These are phyloP conservation scores for Teunomyces kruisii DNA, from an alignment of 805 yeast genomes.

Conservation along the genomic window DNA sequence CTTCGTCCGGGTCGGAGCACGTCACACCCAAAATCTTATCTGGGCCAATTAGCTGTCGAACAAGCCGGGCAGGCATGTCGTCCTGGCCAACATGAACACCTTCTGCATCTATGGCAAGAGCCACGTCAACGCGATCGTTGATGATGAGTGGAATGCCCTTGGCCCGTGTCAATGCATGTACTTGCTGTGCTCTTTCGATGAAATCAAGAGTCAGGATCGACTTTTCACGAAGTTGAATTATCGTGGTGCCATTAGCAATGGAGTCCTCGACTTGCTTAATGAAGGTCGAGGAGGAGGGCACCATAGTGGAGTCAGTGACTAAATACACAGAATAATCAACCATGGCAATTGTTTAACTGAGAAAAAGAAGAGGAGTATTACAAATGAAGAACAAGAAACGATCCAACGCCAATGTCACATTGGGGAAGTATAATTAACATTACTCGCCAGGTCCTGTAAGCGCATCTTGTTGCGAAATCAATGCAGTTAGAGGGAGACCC, in stretches of 20 bases:
- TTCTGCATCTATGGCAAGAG: constrained; percentile 84
- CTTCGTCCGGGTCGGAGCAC: constrained; percentile 60
- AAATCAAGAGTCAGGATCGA: constrained; percentile 65
- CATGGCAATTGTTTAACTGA: not conserved
- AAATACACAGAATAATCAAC: constrained; percentile 66
- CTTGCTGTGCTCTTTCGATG: constrained; percentile 55
- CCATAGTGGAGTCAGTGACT: constrained; percentile 77
- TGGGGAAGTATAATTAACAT: not conserved
- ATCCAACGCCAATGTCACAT: not conserved
- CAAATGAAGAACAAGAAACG: too few relatives aligned
- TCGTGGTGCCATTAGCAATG: constrained; percentile 69
- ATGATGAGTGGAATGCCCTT: constrained; percentile 74
- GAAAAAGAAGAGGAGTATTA: not conserved
- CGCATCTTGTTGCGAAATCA: not conserved
- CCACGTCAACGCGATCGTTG: constrained; percentile 86
- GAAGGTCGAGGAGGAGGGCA: constrained; percentile 54
- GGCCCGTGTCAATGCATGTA: constrained; percentile 60
- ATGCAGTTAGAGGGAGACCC: not conserved
- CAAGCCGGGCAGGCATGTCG: constrained; percentile 67
- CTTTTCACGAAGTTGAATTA: constrained; percentile 85
- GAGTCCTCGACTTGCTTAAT: constrained; percentile 63
- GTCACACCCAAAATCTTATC: constrained; percentile 79
- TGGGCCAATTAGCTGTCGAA: constrained; percentile 65
- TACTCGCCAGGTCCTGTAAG: not conserved
- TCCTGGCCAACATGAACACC: constrained; percentile 94